Conservation (phyloP, 805 yeast genomes). For the Metschnikowia henanensis region DNA sequence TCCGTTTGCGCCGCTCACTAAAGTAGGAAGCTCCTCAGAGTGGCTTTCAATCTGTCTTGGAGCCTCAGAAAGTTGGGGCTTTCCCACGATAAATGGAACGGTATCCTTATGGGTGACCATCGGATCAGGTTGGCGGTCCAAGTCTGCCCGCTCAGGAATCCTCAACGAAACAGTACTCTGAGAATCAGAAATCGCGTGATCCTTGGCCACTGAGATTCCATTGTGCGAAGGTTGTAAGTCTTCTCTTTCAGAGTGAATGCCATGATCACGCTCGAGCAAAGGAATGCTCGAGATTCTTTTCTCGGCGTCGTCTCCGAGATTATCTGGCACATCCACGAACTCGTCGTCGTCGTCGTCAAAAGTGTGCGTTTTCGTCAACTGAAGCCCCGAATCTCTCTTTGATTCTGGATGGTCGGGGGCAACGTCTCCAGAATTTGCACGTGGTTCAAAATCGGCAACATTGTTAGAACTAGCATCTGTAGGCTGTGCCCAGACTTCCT, state of each 20-base stretch:
- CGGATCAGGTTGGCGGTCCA: conserved; percentile 5
- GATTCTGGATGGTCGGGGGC: too few species aligned
- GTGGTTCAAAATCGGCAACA: not conserved
- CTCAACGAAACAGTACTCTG: conserved; percentile 1
- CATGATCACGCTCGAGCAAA: not conserved
- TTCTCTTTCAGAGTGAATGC: not conserved
- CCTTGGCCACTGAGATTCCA: not conserved
- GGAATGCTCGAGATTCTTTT: conserved; percentile 5
- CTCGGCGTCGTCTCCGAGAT: conserved; percentile 9
- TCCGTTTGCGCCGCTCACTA: conserved; percentile 6
- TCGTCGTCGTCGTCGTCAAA: conserved; percentile 10
- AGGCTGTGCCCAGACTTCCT: not conserved
- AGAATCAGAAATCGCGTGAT: not conserved
- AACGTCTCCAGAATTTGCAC: too few species aligned
- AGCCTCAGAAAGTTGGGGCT: not conserved
- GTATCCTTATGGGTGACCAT: not conserved
- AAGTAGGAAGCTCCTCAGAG: conserved; percentile 6
- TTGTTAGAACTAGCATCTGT: not conserved
- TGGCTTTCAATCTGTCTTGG: not conserved
- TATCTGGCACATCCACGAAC: conserved; percentile 19
- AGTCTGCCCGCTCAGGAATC: conserved; percentile 5
- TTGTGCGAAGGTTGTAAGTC: not conserved
- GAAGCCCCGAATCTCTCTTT: not conserved
- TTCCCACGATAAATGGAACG: not conserved
- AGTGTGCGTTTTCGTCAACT: not conserved